Percentiles rank a stretch among this genome's conserved stretches.
These are phyloP conservation scores for Symbiodinium pilosum DNA, from an alignment of 73 alveolate species.

Conservation along the genomic window DNA sequence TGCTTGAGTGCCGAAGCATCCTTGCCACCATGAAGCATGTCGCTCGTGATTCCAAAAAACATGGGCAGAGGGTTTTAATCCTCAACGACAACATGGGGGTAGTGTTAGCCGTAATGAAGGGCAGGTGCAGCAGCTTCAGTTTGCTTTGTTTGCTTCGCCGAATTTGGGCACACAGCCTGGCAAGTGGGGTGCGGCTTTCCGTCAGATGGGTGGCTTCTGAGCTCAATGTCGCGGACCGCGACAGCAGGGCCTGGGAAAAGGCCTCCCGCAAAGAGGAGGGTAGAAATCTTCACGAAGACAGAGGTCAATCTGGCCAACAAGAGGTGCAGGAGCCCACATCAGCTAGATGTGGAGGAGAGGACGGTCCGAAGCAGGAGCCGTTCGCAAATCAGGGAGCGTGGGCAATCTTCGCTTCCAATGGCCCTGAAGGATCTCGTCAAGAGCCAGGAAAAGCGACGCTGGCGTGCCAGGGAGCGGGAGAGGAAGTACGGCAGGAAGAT, in stretches of 20 bases:
- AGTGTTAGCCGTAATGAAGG: not conserved
- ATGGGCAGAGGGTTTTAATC: not conserved
- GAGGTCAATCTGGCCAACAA: not conserved
- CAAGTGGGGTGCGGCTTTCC: not conserved
- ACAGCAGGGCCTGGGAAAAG: not conserved
- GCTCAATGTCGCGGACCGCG: not conserved
- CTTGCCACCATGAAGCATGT: not conserved
- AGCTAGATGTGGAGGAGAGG: too few relatives aligned
- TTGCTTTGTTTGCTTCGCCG: not conserved
- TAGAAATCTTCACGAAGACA: not conserved
- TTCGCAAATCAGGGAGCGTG: not conserved
- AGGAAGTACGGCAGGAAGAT: not conserved
- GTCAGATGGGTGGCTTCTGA: not conserved
- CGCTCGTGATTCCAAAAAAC: not conserved
- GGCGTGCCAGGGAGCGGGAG: not conserved
- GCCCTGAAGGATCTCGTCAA: not conserved
- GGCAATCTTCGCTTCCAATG: not conserved
- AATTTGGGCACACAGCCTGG: not conserved
- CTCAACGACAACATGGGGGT: not conserved
- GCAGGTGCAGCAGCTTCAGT: not conserved
- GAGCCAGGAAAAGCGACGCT: not conserved
- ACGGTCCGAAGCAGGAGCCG: too few relatives aligned
- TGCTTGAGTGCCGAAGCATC: not conserved
- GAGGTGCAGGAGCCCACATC: too few relatives aligned
- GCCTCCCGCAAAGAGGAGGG: not conserved